Base-by-base conservation (phyloP, 768 basidiomycete species). In the Kwoniella pini region DNA sequence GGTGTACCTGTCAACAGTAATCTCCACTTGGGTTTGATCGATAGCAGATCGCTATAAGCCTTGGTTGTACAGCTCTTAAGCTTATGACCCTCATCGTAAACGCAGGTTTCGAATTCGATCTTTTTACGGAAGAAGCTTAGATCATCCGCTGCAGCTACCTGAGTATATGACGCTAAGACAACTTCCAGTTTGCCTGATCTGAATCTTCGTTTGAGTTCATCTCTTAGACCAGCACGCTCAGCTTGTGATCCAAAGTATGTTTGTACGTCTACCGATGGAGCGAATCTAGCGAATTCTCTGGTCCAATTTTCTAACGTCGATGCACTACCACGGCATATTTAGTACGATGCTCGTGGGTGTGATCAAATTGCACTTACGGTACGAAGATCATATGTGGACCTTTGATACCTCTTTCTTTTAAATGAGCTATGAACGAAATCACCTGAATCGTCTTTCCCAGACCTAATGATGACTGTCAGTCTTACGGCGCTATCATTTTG, bases 241-340 rank as follows among this genome's bases (percentile, higher is more conserved):
- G 88, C 86, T 80, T 96, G 96, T 27, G 87, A 85, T 4, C 91
- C 96, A 69, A 98, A 99, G 77, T 98, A 99, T 12, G 90, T 90
- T 74, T 89, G 87, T 5, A 97, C 85, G 17, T 85, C 82, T 74
- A 99, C 87, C 5, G 83, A 83, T 4, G 93, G 93, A 2, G 89
- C 89, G 71, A 99, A 99, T 31, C 87, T 86, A 24, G 86, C 84
- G 73, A 99, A 98, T 79, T 99, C 96, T 67, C 96, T 85, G 77
- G 91, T 89, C 96, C 96, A 99, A 72, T 99, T 99, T 78, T 99
- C 96, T 24, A 98, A 81, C 0, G 94, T 97, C 3, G 95, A 98
- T 3, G 95, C 91, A 28, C 91, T 94, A 57, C 63, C 10, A 15
- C 13, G 36, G 24, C 19, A 38, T 6, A 5, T 9, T 42, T 17